A percentile compares a stretch with the other conserved stretches of the same genome.
Conservation (phyloP, 352 stramenopile genomes). For the Phytopythium delawarense region DNA sequence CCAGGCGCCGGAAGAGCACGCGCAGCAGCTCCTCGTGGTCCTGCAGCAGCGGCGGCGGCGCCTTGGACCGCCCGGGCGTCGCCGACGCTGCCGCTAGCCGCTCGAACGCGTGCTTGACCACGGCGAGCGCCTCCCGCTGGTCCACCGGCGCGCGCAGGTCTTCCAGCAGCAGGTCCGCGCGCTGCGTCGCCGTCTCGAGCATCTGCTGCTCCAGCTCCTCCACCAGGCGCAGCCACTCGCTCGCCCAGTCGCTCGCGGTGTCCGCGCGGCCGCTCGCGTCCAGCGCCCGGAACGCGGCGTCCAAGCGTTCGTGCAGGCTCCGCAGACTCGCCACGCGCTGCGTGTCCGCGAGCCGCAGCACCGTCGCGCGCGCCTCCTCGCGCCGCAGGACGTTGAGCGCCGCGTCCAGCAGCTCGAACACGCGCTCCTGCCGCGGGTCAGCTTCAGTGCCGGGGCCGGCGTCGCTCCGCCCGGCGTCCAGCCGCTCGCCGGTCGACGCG, state of each 20-base stretch:
- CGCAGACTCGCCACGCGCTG: slow-evolving; percentile 29
- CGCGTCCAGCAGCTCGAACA: slow-evolving; percentile 20
- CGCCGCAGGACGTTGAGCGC: slow-evolving; percentile 26
- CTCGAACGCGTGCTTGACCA: slow-evolving; percentile 51
- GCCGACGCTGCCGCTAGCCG: slow-evolving; percentile 19
- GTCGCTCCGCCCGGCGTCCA: slow-evolving; percentile 6
- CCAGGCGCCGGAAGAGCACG: slow-evolving; percentile 40
- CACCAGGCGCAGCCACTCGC: slow-evolving; percentile 41
- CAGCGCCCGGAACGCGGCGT: slow-evolving; percentile 27
- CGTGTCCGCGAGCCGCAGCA: slow-evolving; percentile 32
- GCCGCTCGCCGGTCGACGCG: background rate
- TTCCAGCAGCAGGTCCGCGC: background rate
- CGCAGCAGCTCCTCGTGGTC: slow-evolving; percentile 40
- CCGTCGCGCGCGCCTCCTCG: slow-evolving; percentile 19
- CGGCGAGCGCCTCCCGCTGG: slow-evolving; percentile 37
- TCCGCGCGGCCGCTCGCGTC: slow-evolving; percentile 29
- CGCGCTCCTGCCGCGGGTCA: slow-evolving; percentile 8
- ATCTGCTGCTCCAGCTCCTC: slow-evolving; percentile 42
- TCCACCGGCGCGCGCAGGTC: slow-evolving; percentile 10
- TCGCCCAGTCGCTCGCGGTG: slow-evolving; percentile 33
- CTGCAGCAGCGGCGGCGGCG: slow-evolving; percentile 2
- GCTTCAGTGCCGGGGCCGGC: slow-evolving; percentile 1
- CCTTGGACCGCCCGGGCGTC: background rate
- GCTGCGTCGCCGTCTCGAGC: slow-evolving; percentile 19
- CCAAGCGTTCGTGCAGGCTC: slow-evolving; percentile 30